These are phyloP conservation scores for Trichoderma parareesei DNA, from an alignment of 495 filamentous ascomycete genomes.

Conservation along the genomic window DNA sequence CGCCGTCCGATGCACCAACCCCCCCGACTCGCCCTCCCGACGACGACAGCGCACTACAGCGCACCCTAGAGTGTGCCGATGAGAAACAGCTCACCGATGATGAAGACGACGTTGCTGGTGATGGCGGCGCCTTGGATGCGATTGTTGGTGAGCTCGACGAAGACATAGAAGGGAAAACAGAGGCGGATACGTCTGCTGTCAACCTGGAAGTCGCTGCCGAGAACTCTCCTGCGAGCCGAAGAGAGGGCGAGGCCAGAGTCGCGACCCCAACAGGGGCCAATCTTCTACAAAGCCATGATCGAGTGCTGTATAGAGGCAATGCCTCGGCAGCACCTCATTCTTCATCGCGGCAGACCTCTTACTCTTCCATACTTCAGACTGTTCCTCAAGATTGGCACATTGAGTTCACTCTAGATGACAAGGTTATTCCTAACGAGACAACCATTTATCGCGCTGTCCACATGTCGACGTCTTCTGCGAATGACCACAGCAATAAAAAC, in stretches of 20 bases:
- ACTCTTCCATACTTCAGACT: slow-evolving; percentile 71
- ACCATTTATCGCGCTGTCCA: slow-evolving; percentile 96
- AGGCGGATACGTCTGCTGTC: slow-evolving; percentile 76
- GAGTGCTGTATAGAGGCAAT: slow-evolving; percentile 24
- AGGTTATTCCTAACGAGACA: slow-evolving; percentile 79
- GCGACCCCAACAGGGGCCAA: slow-evolving; percentile 69
- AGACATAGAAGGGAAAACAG: slow-evolving; percentile 63
- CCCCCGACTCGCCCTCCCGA: slow-evolving; percentile 44
- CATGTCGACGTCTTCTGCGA: slow-evolving; percentile 53
- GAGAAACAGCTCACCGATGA: slow-evolving; percentile 81
- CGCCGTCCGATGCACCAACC: slow-evolving; percentile 33
- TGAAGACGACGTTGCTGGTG: slow-evolving; percentile 62
- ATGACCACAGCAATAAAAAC: slow-evolving; percentile 61
- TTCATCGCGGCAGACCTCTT: slow-evolving; percentile 54
- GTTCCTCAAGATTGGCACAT: slow-evolving; percentile 96
- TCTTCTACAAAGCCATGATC: slow-evolving; percentile 23
- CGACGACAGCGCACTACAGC: slow-evolving; percentile 49
- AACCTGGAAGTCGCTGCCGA: slow-evolving; percentile 87
- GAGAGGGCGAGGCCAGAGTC: slow-evolving; percentile 88
- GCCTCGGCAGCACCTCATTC: slow-evolving; percentile 43
- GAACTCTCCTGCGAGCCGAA: slow-evolving; percentile 90
- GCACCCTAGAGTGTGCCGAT: slow-evolving; percentile 86
- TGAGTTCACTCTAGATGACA: slow-evolving; percentile 83
- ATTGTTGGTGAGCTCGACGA: slow-evolving; percentile 89
- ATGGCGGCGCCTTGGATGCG: slow-evolving; percentile 60